Evolutionary conservation across 768 basidiomycete genomes (phyloP).

Genomic region (Lactarius pseudohatsudake): DNA sequence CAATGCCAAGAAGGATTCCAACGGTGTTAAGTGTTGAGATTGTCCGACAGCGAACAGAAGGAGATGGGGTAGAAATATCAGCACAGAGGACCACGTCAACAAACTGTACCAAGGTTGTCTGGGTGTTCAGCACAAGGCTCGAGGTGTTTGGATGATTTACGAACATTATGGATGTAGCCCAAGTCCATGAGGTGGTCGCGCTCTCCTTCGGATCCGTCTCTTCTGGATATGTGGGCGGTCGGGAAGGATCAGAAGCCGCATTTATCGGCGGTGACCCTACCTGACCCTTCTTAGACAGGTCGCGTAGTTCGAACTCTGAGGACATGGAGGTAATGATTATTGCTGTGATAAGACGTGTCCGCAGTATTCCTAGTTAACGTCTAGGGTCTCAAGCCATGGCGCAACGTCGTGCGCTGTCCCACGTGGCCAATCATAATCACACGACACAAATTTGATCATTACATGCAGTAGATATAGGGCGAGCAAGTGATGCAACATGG

Average conservation of each 20-base stretch:
- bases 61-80: constrained; percentile 57
- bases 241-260: constrained; percentile 5
- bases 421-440: constrained; percentile 2
- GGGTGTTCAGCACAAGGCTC: neutral
- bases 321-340: constrained; percentile 7
- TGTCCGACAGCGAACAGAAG: constrained; percentile 54
- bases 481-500: neutral
- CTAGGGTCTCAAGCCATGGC: neutral
- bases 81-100: constrained; percentile 30
- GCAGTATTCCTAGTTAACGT: neutral
- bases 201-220: constrained; percentile 11
- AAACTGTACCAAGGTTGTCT: constrained; percentile 27
- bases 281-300: constrained; percentile 34
- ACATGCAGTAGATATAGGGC: constrained; percentile 11
- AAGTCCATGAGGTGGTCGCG: constrained; percentile 24
- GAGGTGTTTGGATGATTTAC: constrained; percentile 15
- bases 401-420: neutral
- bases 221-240: neutral
- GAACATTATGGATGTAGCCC: constrained; percentile 27
- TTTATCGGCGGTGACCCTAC: constrained; percentile 5
- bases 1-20: constrained; percentile 69
- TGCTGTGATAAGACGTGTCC: neutral
- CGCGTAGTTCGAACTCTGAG: constrained; percentile 41
- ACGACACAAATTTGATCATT: constrained; percentile 14
- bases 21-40: constrained; percentile 54